These are phyloP conservation scores for Ceratopteris richardii DNA, from an alignment of 75 land plant species.

Conservation along the genomic window DNA sequence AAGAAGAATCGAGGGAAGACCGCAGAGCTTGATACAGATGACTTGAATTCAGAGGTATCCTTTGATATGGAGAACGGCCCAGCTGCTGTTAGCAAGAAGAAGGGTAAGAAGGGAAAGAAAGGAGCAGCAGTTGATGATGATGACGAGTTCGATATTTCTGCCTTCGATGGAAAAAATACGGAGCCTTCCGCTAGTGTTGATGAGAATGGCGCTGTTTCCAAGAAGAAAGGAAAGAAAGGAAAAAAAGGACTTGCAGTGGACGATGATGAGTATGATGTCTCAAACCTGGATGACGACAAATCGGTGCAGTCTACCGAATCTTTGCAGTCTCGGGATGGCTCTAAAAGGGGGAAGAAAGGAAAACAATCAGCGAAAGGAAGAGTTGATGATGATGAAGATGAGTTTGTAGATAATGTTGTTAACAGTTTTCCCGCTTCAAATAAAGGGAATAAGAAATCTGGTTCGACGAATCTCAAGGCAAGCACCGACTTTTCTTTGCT, in stretches of 20 bases:
- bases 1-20: too few relatives aligned
- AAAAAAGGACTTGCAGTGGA: slow-evolving; percentile 10
- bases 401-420: neutral
- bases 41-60: too few relatives aligned
- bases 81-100: slow-evolving; percentile 5
- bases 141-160: slow-evolving; percentile 54
- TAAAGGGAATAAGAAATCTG: neutral
- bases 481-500: slow-evolving; percentile 1
- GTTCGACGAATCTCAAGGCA: slow-evolving; percentile 5
- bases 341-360: slow-evolving; percentile 55
- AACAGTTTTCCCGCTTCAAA: neutral
- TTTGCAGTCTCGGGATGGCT: slow-evolving; percentile 14
- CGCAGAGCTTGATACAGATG: too few relatives aligned
- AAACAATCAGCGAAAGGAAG: slow-evolving; percentile 1
- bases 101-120: slow-evolving; percentile 30
- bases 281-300: slow-evolving; percentile 16
- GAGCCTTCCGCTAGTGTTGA: slow-evolving; percentile 9
- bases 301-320: slow-evolving; percentile 6
- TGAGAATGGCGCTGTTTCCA: neutral
- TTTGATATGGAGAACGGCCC: slow-evolving; percentile 20
- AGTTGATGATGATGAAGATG: slow-evolving; percentile 8
- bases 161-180: slow-evolving; percentile 9
- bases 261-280: slow-evolving; percentile 16
- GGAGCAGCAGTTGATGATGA: slow-evolving; percentile 38
- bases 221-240: slow-evolving; percentile 20